phyloP scores from a whole-genome alignment of 1,284 basidiomycete species.

The Paramarasmius palmivorus region DNA sequence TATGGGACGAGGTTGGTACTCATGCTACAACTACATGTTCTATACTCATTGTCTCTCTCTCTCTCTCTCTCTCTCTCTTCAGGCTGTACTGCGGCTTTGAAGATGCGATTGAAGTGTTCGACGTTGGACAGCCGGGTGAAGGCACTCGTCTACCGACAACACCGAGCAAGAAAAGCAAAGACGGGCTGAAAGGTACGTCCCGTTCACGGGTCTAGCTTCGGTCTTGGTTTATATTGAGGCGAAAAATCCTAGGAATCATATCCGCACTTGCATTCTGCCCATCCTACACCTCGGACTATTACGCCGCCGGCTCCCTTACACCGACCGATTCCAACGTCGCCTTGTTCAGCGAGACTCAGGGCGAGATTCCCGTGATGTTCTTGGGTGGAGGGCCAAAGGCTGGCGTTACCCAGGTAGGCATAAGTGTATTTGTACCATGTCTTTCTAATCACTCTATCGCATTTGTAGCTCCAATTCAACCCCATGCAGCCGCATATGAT shows the following conservation, averaged over 20 bases:
- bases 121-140: constrained; percentile 71
- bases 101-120: constrained; percentile 87
- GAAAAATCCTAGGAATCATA: constrained; percentile 64
- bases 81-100: constrained; percentile 92
- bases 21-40: background rate
- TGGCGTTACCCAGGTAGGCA: constrained; percentile 72
- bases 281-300: constrained; percentile 62
- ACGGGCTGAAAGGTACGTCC: constrained; percentile 79
- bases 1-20: constrained; percentile 61
- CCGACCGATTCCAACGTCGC: constrained; percentile 67
- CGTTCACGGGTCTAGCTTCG: background rate
- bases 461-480: constrained; percentile 74
- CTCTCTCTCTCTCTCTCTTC: too few species aligned
- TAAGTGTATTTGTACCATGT: background rate
- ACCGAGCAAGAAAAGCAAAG: constrained; percentile 75
- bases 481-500: constrained; percentile 70
- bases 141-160: constrained; percentile 77
- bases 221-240: background rate
- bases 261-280: constrained; percentile 80
- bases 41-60: too few species aligned
- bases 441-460: background rate
- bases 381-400: constrained; percentile 58
- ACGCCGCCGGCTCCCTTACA: constrained; percentile 71
- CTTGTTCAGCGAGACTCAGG: constrained; percentile 68
- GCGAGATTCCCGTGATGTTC: constrained; percentile 56